Conservation (phyloP, 805 yeast genomes). For the Sugiyamaella qingdaonensis region DNA sequence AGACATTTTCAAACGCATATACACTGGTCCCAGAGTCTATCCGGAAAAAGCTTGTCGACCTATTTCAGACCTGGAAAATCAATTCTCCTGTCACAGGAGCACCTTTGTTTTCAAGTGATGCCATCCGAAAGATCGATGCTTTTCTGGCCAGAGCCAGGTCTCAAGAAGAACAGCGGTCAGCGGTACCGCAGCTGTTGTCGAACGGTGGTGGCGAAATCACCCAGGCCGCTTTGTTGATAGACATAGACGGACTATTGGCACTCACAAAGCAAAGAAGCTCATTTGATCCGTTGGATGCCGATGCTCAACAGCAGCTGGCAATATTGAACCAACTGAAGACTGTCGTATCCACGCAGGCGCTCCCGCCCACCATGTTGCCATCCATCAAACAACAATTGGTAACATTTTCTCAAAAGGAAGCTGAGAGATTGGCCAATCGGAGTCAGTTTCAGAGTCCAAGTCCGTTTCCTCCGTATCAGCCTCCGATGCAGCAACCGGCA, state of each 20-base stretch:
- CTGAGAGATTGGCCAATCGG: slow-evolving; percentile 23
- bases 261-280: slow-evolving; percentile 22
- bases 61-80: slow-evolving; percentile 85
- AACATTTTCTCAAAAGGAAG: slow-evolving; percentile 24
- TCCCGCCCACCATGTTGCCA: slow-evolving; percentile 28
- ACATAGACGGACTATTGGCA: slow-evolving; percentile 28
- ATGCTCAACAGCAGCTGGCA: slow-evolving; percentile 30
- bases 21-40: slow-evolving; percentile 73
- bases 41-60: slow-evolving; percentile 65
- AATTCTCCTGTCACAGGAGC: slow-evolving; percentile 56
- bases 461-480: slow-evolving; percentile 1
- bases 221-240: slow-evolving; percentile 28
- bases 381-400: slow-evolving; percentile 30
- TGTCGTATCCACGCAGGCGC: slow-evolving; percentile 26
- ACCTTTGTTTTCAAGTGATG: slow-evolving; percentile 68
- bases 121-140: slow-evolving; percentile 65
- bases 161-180: slow-evolving; percentile 24
- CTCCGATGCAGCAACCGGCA: background rate
- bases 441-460: background rate
- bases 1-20: slow-evolving; percentile 70
- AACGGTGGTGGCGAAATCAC: slow-evolving; percentile 2
- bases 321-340: slow-evolving; percentile 29
- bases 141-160: slow-evolving; percentile 43
- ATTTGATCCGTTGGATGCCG: slow-evolving; percentile 25
- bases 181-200: background rate